These are phyloP conservation scores for Kondoa malvinella DNA, from an alignment of 768 basidiomycete species.

Conservation along the genomic window DNA sequence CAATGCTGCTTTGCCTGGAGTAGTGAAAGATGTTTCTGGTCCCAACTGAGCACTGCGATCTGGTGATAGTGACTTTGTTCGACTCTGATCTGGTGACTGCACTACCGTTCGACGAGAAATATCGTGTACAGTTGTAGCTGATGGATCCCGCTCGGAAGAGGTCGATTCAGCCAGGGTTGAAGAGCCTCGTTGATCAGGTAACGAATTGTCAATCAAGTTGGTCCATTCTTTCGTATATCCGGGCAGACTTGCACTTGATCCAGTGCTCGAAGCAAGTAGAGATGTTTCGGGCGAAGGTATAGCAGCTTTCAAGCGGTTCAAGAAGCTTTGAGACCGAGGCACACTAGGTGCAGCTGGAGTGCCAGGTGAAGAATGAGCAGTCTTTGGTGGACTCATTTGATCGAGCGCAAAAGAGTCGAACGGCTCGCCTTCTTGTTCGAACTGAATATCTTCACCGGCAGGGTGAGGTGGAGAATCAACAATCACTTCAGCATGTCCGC, in stretches of 20 bases:
- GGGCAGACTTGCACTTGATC: not conserved
- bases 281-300: not conserved
- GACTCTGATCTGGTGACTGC: not conserved
- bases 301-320: not conserved
- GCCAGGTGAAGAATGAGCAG: not conserved
- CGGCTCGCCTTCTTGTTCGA: not conserved
- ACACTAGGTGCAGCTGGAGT: not conserved
- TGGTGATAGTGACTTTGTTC: not conserved
- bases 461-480: conserved; percentile 5
- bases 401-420: not conserved
- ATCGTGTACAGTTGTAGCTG: not conserved
- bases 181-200: not conserved
- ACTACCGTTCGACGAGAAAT: not conserved
- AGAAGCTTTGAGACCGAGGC: not conserved
- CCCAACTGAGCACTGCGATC: too few species aligned
- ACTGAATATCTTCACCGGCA: not conserved
- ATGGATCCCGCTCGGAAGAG: not conserved
- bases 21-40: not conserved
- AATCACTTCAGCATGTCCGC: not conserved
- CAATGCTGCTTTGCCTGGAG: not conserved
- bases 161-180: not conserved
- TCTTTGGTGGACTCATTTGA: not conserved
- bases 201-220: not conserved
- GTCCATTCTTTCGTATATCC: not conserved
- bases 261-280: not conserved